Evolutionary conservation across 495 filamentous ascomycete species (phyloP).

Genomic region (Neurospora tetraspora): DNA sequence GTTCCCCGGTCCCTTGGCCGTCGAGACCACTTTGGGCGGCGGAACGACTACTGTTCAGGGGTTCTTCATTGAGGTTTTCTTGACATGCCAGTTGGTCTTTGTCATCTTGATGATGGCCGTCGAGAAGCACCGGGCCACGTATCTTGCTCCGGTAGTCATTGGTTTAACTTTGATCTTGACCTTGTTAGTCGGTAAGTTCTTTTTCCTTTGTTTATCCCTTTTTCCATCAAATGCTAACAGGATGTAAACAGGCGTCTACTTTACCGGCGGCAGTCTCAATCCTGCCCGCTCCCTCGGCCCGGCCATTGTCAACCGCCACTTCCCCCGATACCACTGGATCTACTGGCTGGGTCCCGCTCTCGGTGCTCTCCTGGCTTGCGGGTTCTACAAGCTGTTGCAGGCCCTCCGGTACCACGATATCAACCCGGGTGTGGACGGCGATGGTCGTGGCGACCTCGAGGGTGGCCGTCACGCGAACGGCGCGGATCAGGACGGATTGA

Average conservation of each 20-base stretch:
- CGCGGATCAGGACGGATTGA: not conserved
- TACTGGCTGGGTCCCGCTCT: constrained; percentile 51
- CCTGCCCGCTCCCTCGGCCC: constrained; percentile 50
- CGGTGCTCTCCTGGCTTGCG: constrained; percentile 52
- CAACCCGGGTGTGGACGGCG: constrained; percentile 41
- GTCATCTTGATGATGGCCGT: constrained; percentile 74
- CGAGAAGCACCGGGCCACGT: constrained; percentile 75
- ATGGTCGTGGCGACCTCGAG: constrained; percentile 12
- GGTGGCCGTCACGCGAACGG: not conserved
- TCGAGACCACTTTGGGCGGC: constrained; percentile 49
- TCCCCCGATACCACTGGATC: constrained; percentile 63
- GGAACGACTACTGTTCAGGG: constrained; percentile 50
- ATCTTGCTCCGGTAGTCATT: constrained; percentile 68
- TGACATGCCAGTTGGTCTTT: constrained; percentile 68
- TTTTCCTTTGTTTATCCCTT: not conserved
- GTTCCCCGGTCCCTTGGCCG: constrained; percentile 52
- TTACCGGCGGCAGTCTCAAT: constrained; percentile 51
- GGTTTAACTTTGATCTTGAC: constrained; percentile 63
- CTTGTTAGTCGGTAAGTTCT: constrained; percentile 46
- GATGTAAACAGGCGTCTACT: constrained; percentile 38
- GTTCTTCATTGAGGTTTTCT: constrained; percentile 70
- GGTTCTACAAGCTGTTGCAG: constrained; percentile 59
- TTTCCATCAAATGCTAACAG: not conserved
- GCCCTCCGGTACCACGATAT: constrained; percentile 63
- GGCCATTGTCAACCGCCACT: constrained; percentile 44